Percentiles rank a stretch among this genome's conserved stretches.
Conservation (phyloP, 2,329 filamentous ascomycete genomes). For the Cytospora schulzeri region DNA sequence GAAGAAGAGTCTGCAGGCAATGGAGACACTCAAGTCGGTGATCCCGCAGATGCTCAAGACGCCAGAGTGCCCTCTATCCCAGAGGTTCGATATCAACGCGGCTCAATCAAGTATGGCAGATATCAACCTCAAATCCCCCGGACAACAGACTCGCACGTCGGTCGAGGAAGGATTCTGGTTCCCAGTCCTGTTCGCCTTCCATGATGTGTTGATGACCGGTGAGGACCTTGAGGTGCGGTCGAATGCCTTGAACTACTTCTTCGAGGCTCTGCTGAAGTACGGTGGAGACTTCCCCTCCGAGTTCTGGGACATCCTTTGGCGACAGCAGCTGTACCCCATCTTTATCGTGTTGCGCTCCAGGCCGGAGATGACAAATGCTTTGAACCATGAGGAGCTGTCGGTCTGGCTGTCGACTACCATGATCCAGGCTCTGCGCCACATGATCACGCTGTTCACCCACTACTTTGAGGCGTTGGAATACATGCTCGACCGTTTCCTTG, state of each 20-base stretch:
- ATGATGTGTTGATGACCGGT: slow-evolving; percentile 98
- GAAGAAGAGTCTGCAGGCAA: slow-evolving; percentile 95
- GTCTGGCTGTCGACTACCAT: slow-evolving; percentile 99
- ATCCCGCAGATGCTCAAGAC: slow-evolving; percentile 95
- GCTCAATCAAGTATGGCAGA: slow-evolving; percentile 43
- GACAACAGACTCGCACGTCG: slow-evolving; percentile 74
- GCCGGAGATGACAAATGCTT: slow-evolving; percentile 92
- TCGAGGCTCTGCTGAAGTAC: slow-evolving; percentile 87
- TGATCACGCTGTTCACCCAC: slow-evolving; percentile 98
- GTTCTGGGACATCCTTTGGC: slow-evolving; percentile 99
- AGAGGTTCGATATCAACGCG: slow-evolving; percentile 48
- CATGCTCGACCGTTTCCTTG: slow-evolving; percentile 97
- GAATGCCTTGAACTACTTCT: slow-evolving; percentile 91
- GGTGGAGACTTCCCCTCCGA: slow-evolving; percentile 89
- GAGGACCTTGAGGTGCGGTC: slow-evolving; percentile 96
- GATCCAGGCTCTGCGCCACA: slow-evolving; percentile 96
- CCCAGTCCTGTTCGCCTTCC: slow-evolving; percentile 95
- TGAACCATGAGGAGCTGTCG: slow-evolving; percentile 94
- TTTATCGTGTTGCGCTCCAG: slow-evolving; percentile 97
- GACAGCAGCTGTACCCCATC: slow-evolving; percentile 94
- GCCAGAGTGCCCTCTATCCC: slow-evolving; percentile 88
- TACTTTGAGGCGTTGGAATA: slow-evolving; percentile 96
- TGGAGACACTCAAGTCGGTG: slow-evolving; percentile 91
- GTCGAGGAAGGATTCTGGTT: slow-evolving; percentile 99
- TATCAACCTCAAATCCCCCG: slow-evolving; percentile 46